These are phyloP conservation scores for Wickerhamiella nectarea DNA, from an alignment of 805 yeast genomes.

Conservation along the genomic window DNA sequence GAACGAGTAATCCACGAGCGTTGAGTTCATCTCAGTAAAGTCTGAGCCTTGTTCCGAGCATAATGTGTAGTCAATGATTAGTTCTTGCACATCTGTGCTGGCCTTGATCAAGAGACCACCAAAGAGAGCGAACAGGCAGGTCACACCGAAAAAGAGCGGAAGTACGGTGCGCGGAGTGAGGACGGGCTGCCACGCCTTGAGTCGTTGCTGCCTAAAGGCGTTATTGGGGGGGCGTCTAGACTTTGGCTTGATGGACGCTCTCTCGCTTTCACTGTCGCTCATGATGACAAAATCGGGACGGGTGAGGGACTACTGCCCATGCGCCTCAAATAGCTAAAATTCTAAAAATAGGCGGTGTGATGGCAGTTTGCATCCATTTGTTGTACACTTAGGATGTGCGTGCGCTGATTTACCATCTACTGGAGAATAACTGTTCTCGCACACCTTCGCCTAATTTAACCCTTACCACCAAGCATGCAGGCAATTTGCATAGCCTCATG, in stretches of 20 bases:
- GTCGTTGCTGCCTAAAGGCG: constrained; percentile 40
- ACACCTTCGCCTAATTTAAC: too few species aligned
- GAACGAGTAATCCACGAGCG: constrained; percentile 50
- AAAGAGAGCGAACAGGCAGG: constrained; percentile 74
- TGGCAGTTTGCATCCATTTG: too few species aligned
- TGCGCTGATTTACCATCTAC: too few species aligned
- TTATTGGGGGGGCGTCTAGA: constrained; percentile 32
- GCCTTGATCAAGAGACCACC: constrained; percentile 76
- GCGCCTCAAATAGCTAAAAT: too few species aligned
- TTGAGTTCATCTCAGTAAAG: constrained; percentile 43
- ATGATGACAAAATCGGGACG: not conserved
- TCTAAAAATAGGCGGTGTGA: not conserved
- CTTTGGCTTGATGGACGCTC: constrained; percentile 25
- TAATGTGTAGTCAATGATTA: constrained; percentile 60
- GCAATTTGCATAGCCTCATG: too few species aligned
- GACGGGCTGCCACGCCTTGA: constrained; percentile 73
- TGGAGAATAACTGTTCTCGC: too few species aligned
- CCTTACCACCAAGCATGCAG: too few species aligned
- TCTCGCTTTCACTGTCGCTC: constrained; percentile 26
- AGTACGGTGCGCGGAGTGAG: constrained; percentile 83
- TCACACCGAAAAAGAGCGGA: constrained; percentile 62
- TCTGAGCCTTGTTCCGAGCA: constrained; percentile 43
- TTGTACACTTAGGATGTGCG: too few species aligned
- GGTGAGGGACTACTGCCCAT: too few species aligned
- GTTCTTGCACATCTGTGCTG: constrained; percentile 63